These are phyloP conservation scores for Tetracladium setigerum DNA, from an alignment of 495 filamentous ascomycete species.

Conservation along the genomic window DNA sequence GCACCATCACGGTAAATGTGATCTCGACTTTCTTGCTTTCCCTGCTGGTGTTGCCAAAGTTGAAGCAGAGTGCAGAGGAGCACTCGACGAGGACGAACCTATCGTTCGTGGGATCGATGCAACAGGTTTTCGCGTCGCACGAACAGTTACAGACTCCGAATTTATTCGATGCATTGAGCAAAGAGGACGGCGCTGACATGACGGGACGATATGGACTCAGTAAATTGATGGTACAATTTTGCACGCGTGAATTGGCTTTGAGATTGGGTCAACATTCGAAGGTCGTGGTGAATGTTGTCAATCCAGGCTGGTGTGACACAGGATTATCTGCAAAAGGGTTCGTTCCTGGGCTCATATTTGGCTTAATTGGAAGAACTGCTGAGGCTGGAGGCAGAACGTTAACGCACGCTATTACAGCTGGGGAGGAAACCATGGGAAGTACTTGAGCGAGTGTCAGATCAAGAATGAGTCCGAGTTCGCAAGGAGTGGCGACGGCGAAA, in stretches of 20 bases:
- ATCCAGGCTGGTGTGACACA: conserved; percentile 33
- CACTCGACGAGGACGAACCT: background rate
- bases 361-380: conserved; percentile 23
- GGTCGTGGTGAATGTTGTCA: conserved; percentile 33
- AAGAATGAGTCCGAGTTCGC: conserved; percentile 11
- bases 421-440: conserved; percentile 28
- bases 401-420: conserved; percentile 27
- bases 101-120: conserved; percentile 1
- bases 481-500: conserved; percentile 16
- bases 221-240: conserved; percentile 17
- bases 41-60: conserved; percentile 27
- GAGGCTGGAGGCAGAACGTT: conserved; percentile 35
- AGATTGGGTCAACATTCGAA: conserved; percentile 9
- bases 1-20: conserved; percentile 37
- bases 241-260: conserved; percentile 13
- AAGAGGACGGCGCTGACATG: conserved; percentile 10
- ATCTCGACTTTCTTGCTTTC: conserved; percentile 41
- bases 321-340: conserved; percentile 23
- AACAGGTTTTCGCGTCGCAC: background rate
- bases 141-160: no score
- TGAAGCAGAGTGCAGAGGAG: conserved; percentile 17
- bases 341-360: background rate
- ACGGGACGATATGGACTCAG: conserved; percentile 13
- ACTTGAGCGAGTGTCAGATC: conserved; percentile 25
- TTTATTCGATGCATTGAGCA: conserved; percentile 5